phyloP scores from a whole-genome alignment of 352 stramenopile species.

The Salisapilia sapeloensis region DNA sequence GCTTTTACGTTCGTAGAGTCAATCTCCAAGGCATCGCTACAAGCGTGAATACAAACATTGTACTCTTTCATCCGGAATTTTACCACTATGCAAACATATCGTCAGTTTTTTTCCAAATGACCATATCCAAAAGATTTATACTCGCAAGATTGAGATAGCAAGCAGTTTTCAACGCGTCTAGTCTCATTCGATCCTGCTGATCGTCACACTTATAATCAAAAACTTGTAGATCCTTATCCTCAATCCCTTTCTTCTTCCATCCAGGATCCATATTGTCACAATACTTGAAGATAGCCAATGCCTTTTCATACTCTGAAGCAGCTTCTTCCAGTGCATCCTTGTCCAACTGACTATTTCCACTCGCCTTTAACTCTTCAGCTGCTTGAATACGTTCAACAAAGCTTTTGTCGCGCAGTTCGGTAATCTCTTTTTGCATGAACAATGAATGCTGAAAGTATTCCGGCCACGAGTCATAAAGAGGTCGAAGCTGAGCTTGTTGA shows the following conservation, averaged over 20 bases:
- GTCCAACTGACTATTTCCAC: slow-evolving; percentile 43
- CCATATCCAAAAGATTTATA: slow-evolving; percentile 7
- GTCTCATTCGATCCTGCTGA: slow-evolving; percentile 14
- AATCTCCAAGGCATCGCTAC: slow-evolving; percentile 45
- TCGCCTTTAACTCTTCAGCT: slow-evolving; percentile 45
- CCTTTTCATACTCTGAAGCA: slow-evolving; percentile 70
- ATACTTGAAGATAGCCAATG: slow-evolving; percentile 69
- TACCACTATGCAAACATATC: slow-evolving; percentile 14
- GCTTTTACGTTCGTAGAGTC: slow-evolving; percentile 58
- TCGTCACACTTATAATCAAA: slow-evolving; percentile 35
- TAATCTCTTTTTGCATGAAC: slow-evolving; percentile 72
- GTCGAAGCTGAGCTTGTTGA: slow-evolving; percentile 64
- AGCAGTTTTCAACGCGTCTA: slow-evolving; percentile 37
- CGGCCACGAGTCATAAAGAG: slow-evolving; percentile 55
- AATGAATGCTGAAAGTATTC: slow-evolving; percentile 79
- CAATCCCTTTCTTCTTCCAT: slow-evolving; percentile 81
- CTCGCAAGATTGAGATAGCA: slow-evolving; percentile 74
- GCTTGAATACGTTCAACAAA: slow-evolving; percentile 37
- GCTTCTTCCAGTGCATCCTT: slow-evolving; percentile 37
- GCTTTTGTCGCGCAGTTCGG: slow-evolving; percentile 13
- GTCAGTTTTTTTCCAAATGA: not conserved
- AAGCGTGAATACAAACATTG: slow-evolving; percentile 32
- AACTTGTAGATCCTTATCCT: slow-evolving; percentile 51
- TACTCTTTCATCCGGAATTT: slow-evolving; percentile 73
- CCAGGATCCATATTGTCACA: slow-evolving; percentile 57